Percentiles rank a stretch among this genome's conserved stretches.
These are phyloP conservation scores for Trichoderma citrinoviride DNA, from an alignment of 2,329 filamentous ascomycete species.

Conservation along the genomic window DNA sequence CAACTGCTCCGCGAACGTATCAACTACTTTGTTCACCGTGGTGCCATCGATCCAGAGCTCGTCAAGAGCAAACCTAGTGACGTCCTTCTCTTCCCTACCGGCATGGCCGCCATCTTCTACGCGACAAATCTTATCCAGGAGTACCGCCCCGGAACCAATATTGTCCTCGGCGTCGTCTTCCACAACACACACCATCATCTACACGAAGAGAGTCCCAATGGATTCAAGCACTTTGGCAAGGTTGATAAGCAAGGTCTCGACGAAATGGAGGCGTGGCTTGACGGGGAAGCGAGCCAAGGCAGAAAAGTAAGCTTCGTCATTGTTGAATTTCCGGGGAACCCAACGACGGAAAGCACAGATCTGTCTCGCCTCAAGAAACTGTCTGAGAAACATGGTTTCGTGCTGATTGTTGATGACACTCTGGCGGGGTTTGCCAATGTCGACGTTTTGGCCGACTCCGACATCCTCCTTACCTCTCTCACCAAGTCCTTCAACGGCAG, in stretches of 20 bases:
- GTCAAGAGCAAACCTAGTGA: slow-evolving; percentile 36
- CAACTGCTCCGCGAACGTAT: slow-evolving; percentile 41
- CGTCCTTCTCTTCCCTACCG: slow-evolving; percentile 53
- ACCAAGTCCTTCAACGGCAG: slow-evolving; percentile 60
- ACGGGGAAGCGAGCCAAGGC: slow-evolving; percentile 38
- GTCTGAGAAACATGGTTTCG: slow-evolving; percentile 45
- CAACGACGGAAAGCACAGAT: slow-evolving; percentile 36
- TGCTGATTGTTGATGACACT: slow-evolving; percentile 50
- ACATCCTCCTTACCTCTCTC: slow-evolving; percentile 51
- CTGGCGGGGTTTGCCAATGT: slow-evolving; percentile 48
- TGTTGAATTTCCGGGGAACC: slow-evolving; percentile 45
- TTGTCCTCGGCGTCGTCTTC: slow-evolving; percentile 52
- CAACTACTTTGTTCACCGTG: slow-evolving; percentile 41
- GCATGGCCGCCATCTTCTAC: slow-evolving; percentile 53
- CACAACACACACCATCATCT: slow-evolving; percentile 48
- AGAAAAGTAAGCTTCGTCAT: slow-evolving; percentile 46
- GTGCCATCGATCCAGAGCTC: slow-evolving; percentile 33
- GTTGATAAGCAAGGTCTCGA: slow-evolving; percentile 44
- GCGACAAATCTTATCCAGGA: slow-evolving; percentile 40
- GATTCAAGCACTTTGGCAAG: slow-evolving; percentile 48
- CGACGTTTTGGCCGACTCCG: slow-evolving; percentile 48
- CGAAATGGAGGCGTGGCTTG: slow-evolving; percentile 45
- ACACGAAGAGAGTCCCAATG: slow-evolving; percentile 43
- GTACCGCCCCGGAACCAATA: slow-evolving; percentile 36
- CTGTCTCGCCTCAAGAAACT: slow-evolving; percentile 36